Conservation (phyloP, 108 stramenopile species). For the Skeletonema costatum region DNA sequence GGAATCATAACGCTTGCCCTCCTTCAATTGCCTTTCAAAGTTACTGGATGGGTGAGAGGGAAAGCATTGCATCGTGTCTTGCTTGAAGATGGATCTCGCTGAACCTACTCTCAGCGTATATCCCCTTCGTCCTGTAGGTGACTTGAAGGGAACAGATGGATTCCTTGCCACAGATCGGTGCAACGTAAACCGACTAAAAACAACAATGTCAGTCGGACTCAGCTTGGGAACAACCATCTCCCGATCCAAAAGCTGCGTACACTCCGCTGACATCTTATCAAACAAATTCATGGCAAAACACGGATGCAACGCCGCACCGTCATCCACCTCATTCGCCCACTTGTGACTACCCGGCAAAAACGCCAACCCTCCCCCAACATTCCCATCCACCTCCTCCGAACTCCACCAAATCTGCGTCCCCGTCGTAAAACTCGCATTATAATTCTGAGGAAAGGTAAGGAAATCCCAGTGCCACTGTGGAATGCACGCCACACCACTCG, state of each 20-base stretch:
- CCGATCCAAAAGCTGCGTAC: background rate
- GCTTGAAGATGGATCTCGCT: constrained; percentile 2
- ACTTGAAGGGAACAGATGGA: constrained; percentile 5
- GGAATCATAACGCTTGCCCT: background rate
- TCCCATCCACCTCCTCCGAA: background rate
- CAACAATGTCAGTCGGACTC: background rate
- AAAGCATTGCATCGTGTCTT: constrained; percentile 4
- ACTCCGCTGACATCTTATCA: background rate
- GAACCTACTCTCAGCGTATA: background rate
- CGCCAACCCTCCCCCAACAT: constrained; percentile 5
- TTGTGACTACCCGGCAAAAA: background rate
- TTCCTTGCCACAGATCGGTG: constrained; percentile 6
- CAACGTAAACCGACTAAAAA: constrained; percentile 4
- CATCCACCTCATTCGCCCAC: constrained; percentile 6
- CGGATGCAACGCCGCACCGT: background rate
- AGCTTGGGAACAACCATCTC: background rate
- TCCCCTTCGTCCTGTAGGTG: background rate
- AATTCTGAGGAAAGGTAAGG: background rate
- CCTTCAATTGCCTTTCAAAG: constrained; percentile 3
- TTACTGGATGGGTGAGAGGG: background rate
- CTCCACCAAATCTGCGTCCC: constrained; percentile 6
- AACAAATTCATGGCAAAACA: constrained; percentile 12
- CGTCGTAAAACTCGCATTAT: background rate
- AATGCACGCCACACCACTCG: background rate
- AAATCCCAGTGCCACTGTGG: constrained; percentile 13